phyloP scores from a whole-genome alignment of 164 flowering plant genomes.

The Brasenia schreberi region DNA sequence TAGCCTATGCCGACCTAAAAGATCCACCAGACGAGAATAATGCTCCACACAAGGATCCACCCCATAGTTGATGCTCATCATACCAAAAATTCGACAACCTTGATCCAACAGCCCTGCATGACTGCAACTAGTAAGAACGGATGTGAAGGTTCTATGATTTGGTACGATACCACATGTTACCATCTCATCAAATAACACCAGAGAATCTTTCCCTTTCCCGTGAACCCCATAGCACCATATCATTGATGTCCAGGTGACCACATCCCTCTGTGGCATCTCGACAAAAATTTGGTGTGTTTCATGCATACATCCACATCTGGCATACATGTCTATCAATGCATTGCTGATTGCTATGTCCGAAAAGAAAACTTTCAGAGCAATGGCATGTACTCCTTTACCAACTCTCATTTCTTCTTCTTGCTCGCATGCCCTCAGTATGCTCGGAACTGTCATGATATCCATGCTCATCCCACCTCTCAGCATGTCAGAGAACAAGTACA shows the following conservation, averaged over 20 bases:
- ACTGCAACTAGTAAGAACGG: constrained; percentile 44
- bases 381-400: constrained; percentile 32
- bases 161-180: constrained; percentile 23
- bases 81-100: constrained; percentile 31
- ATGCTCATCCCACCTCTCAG: constrained; percentile 13
- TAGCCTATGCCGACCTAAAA: constrained; percentile 40
- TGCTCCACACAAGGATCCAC: constrained; percentile 32
- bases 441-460: constrained; percentile 20
- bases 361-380: constrained; percentile 16
- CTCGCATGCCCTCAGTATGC: constrained; percentile 28
- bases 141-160: constrained; percentile 36
- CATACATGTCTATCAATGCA: constrained; percentile 32
- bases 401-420: constrained; percentile 21
- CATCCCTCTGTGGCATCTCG: constrained; percentile 20
- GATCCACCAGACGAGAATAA: constrained; percentile 55
- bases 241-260: constrained; percentile 42
- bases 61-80: constrained; percentile 23
- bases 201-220: constrained; percentile 42
- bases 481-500: constrained; percentile 17
- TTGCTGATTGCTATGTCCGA: constrained; percentile 26
- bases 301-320: constrained; percentile 20
- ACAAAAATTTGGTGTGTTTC: constrained; percentile 28
- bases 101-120: constrained; percentile 39
- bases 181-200: constrained; percentile 36
- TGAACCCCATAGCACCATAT: constrained; percentile 46